A percentile compares a stretch with the other conserved stretches of the same genome.
phyloP scores from a whole-genome alignment of 768 basidiomycete species.

The Tulasnella sp. region DNA sequence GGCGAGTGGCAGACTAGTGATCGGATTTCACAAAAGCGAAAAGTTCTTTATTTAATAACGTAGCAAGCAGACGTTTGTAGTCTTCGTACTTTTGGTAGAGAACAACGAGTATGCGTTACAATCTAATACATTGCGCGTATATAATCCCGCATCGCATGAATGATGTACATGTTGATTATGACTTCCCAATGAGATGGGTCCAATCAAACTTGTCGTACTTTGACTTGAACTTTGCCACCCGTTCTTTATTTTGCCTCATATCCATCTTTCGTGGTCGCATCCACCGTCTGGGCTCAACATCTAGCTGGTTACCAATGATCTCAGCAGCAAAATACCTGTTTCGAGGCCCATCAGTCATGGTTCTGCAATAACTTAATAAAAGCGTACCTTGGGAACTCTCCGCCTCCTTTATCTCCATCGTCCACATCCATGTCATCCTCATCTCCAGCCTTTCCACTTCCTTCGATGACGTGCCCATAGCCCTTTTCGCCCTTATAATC shows the following conservation, averaged over 20 bases:
- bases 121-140: not conserved
- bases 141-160: not conserved
- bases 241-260: conserved; percentile 55
- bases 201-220: conserved; percentile 53
- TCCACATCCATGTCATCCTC: conserved; percentile 60
- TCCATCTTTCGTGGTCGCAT: conserved; percentile 70
- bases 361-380: not conserved
- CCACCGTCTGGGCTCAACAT: conserved; percentile 82
- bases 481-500: conserved; percentile 97
- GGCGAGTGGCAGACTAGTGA: not conserved
- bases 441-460: conserved; percentile 58
- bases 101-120: not conserved
- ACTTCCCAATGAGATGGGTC: conserved; percentile 31
- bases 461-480: conserved; percentile 97
- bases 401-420: conserved; percentile 84
- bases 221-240: conserved; percentile 61
- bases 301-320: conserved; percentile 86
- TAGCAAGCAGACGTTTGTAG: not conserved
- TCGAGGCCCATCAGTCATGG: not conserved
- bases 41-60: not conserved
- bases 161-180: not conserved
- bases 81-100: not conserved
- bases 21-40: not conserved
- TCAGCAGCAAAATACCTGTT: conserved; percentile 87
- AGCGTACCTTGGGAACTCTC: conserved; percentile 77